A percentile compares a stretch with the other conserved stretches of the same genome.
Conservation (phyloP, 2,329 filamentous ascomycete species). For the Cyphellophora attinorum region DNA sequence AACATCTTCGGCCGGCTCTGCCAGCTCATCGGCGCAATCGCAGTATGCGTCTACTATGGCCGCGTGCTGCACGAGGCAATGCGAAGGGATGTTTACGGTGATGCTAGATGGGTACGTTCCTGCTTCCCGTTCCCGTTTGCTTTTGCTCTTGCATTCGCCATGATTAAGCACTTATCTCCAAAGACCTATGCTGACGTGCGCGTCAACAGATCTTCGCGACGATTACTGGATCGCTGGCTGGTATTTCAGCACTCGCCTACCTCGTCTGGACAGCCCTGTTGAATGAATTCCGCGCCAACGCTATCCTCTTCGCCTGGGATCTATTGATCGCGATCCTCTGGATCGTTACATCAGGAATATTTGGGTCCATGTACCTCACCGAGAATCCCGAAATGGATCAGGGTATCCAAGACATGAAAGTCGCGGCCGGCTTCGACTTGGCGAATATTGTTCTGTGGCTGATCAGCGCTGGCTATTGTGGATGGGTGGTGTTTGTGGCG, state of each 20-base stretch:
- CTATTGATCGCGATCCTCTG: slow-evolving; percentile 65
- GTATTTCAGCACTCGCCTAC: slow-evolving; percentile 56
- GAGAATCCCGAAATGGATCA: slow-evolving; percentile 54
- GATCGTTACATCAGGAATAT: slow-evolving; percentile 73
- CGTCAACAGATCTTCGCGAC: slow-evolving; percentile 64
- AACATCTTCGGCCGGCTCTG: slow-evolving; percentile 55
- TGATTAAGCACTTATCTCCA: slow-evolving; percentile 29
- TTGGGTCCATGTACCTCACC: slow-evolving; percentile 70
- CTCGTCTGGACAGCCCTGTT: slow-evolving; percentile 52
- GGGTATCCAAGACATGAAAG: slow-evolving; percentile 68
- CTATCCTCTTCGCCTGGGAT: slow-evolving; percentile 54
- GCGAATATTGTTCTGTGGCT: slow-evolving; percentile 69
- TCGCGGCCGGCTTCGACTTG: slow-evolving; percentile 76
- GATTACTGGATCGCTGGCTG: slow-evolving; percentile 56
- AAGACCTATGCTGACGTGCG: no score
- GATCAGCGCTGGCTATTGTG: slow-evolving; percentile 39
- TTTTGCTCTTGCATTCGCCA: no score
- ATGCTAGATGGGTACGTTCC: slow-evolving; percentile 70
- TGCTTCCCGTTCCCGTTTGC: no score
- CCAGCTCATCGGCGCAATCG: slow-evolving; percentile 66
- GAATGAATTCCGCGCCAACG: slow-evolving; percentile 24
- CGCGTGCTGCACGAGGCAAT: slow-evolving; percentile 52
- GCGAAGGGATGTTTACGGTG: slow-evolving; percentile 40
- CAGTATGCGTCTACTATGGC: slow-evolving; percentile 71
- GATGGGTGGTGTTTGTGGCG: slow-evolving; percentile 2